Conservation (phyloP, 192 early-diverging fungal species). For the Gaertneriomyces sp. region DNA sequence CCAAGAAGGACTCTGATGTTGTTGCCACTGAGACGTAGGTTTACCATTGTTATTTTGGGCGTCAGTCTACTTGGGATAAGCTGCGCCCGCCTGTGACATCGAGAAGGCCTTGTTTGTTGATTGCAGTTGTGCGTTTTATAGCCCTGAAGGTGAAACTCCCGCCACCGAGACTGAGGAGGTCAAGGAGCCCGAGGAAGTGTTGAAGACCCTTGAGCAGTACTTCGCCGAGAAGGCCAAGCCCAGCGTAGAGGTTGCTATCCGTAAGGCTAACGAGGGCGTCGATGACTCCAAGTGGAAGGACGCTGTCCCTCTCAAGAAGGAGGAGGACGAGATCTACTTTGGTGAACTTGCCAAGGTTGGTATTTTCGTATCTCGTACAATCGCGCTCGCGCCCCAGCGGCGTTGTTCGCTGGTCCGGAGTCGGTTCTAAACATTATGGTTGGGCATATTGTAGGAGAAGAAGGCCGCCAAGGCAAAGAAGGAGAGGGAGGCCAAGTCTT, state of each 20-base stretch:
- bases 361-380: too few species aligned
- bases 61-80: background rate
- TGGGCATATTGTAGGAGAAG: too few species aligned
- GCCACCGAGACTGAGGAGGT: constrained; percentile 34
- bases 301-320: constrained; percentile 64
- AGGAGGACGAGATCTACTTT: constrained; percentile 71
- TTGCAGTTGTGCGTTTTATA: constrained; percentile 7
- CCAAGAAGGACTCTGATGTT: constrained; percentile 52
- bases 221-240: constrained; percentile 65
- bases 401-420: too few species aligned
- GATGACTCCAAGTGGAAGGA: constrained; percentile 83
- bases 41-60: background rate
- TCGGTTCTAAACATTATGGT: too few species aligned
- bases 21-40: constrained; percentile 21
- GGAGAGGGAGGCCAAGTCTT: constrained; percentile 58
- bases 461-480: constrained; percentile 46
- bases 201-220: constrained; percentile 88
- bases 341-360: constrained; percentile 62
- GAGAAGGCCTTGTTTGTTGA: too few species aligned
- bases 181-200: constrained; percentile 64
- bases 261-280: constrained; percentile 85
- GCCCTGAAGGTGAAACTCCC: constrained; percentile 9
- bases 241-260: constrained; percentile 47
- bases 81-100: too few species aligned
- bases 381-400: too few species aligned